Conservation (phyloP, 192 early-diverging fungal genomes). For the Phycomyces nitens region DNA sequence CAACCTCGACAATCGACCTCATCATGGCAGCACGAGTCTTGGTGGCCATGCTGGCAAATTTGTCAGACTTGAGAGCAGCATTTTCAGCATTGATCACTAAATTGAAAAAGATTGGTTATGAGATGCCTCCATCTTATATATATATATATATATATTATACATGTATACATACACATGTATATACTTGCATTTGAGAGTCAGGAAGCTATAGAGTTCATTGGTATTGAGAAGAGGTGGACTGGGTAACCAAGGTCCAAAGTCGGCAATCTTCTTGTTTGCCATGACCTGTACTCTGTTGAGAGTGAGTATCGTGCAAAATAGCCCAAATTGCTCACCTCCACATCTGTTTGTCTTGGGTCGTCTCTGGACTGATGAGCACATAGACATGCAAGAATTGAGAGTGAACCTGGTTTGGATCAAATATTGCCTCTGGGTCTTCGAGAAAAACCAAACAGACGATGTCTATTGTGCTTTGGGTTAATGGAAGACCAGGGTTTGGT, state of each 20-base stretch:
- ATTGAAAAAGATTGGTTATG: slow-evolving; percentile 18
- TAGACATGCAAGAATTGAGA: slow-evolving; percentile 58
- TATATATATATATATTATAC: too few relatives aligned
- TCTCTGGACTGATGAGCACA: slow-evolving; percentile 39
- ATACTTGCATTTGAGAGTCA: slow-evolving; percentile 31
- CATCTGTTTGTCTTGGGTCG: slow-evolving; percentile 6
- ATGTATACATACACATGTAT: not conserved
- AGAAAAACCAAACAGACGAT: slow-evolving; percentile 61
- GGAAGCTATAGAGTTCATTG: slow-evolving; percentile 36
- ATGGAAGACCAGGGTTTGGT: not conserved
- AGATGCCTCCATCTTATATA: too few relatives aligned
- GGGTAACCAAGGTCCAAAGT: slow-evolving; percentile 50
- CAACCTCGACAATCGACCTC: slow-evolving; percentile 28
- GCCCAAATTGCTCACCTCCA: slow-evolving; percentile 32
- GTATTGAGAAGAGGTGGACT: slow-evolving; percentile 44
- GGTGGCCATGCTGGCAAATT: slow-evolving; percentile 41
- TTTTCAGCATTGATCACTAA: slow-evolving; percentile 52
- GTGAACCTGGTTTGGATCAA: slow-evolving; percentile 42
- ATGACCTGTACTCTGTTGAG: slow-evolving; percentile 37
- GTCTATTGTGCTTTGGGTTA: too few relatives aligned
- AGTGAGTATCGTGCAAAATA: too few relatives aligned
- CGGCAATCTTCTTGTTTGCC: slow-evolving; percentile 42
- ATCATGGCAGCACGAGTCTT: slow-evolving; percentile 43
- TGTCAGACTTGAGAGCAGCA: slow-evolving; percentile 48
- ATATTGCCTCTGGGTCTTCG: slow-evolving; percentile 38